These are phyloP conservation scores for Saccharomyces kudriavzevii DNA, from an alignment of 805 yeast genomes.

Conservation along the genomic window DNA sequence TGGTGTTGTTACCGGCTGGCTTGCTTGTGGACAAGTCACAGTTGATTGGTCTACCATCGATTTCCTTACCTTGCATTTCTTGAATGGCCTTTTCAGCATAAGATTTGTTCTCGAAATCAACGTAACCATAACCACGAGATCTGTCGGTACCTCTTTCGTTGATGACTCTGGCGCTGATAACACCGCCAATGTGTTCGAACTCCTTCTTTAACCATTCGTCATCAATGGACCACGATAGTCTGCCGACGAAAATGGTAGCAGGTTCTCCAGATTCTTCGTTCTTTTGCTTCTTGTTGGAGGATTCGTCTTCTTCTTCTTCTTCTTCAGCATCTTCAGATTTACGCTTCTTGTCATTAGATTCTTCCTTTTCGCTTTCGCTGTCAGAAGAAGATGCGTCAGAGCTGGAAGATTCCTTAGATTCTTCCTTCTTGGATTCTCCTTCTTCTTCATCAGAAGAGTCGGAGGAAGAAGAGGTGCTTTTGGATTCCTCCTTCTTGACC, in stretches of 20 bases:
- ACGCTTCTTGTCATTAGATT: slow-evolving; percentile 25
- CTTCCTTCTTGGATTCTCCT: slow-evolving; percentile 3
- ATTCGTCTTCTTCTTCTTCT: slow-evolving; percentile 28
- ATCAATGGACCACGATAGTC: slow-evolving; percentile 95
- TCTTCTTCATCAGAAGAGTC: slow-evolving; percentile 12
- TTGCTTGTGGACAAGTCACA: slow-evolving; percentile 84
- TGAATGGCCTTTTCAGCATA: slow-evolving; percentile 80
- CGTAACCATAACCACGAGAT: slow-evolving; percentile 96
- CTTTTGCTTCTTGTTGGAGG: slow-evolving; percentile 46
- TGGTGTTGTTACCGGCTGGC: slow-evolving; percentile 48
- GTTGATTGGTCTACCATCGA: slow-evolving; percentile 95
- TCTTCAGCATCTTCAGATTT: slow-evolving; percentile 31
- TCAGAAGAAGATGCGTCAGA: slow-evolving; percentile 10
- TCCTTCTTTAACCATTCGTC: slow-evolving; percentile 88
- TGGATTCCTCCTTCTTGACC: slow-evolving; percentile 34
- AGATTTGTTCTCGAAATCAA: slow-evolving; percentile 74
- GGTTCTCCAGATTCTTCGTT: slow-evolving; percentile 46
- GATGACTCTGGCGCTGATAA: slow-evolving; percentile 82
- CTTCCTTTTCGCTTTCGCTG: slow-evolving; percentile 9
- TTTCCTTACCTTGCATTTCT: slow-evolving; percentile 84
- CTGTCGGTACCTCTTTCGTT: slow-evolving; percentile 86
- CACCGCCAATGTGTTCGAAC: slow-evolving; percentile 79
- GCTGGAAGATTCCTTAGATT: slow-evolving; percentile 12
- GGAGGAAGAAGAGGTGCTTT: slow-evolving; percentile 27
- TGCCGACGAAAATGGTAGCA: slow-evolving; percentile 90